These are phyloP conservation scores for Elongisporangium anandrum DNA, from an alignment of 352 stramenopile genomes.

Conservation along the genomic window DNA sequence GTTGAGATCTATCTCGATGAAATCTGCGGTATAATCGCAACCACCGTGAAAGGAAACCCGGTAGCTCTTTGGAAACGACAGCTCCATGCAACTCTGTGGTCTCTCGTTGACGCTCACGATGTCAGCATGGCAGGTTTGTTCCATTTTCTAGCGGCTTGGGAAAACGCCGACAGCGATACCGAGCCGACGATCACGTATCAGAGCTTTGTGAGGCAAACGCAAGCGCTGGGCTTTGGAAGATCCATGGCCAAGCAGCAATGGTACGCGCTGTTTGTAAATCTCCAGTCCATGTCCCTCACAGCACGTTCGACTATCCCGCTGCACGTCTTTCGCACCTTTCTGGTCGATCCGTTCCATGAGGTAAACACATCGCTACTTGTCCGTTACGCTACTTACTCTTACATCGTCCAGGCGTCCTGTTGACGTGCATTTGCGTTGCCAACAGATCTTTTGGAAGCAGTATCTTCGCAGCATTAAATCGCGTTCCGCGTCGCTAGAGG, in stretches of 20 bases:
- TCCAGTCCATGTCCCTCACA: slow-evolving; percentile 18
- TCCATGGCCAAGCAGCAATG: slow-evolving; percentile 29
- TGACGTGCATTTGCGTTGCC: neutral
- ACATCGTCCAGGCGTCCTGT: neutral
- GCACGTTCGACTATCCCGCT: slow-evolving; percentile 11
- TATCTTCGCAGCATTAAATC: slow-evolving; percentile 11
- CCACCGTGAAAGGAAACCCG: slow-evolving; percentile 18
- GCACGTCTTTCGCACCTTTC: slow-evolving; percentile 23
- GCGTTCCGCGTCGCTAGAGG: neutral
- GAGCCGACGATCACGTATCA: slow-evolving; percentile 3
- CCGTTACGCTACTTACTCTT: too few relatives aligned
- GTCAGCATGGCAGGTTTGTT: slow-evolving; percentile 18
- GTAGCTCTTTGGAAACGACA: slow-evolving; percentile 16
- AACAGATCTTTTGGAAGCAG: slow-evolving; percentile 26
- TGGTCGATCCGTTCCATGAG: slow-evolving; percentile 41
- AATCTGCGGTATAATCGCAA: neutral
- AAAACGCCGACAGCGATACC: neutral
- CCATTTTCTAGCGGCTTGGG: slow-evolving; percentile 1
- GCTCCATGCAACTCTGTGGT: slow-evolving; percentile 25
- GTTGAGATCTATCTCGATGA: neutral
- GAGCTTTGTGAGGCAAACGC: slow-evolving; percentile 12
- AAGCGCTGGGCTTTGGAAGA: slow-evolving; percentile 14
- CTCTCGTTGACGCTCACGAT: slow-evolving; percentile 9
- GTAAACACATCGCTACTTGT: slow-evolving; percentile 12
- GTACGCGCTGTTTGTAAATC: slow-evolving; percentile 26